Conservation (phyloP, 352 stramenopile genomes). For the Phytophthora cryptogea region DNA sequence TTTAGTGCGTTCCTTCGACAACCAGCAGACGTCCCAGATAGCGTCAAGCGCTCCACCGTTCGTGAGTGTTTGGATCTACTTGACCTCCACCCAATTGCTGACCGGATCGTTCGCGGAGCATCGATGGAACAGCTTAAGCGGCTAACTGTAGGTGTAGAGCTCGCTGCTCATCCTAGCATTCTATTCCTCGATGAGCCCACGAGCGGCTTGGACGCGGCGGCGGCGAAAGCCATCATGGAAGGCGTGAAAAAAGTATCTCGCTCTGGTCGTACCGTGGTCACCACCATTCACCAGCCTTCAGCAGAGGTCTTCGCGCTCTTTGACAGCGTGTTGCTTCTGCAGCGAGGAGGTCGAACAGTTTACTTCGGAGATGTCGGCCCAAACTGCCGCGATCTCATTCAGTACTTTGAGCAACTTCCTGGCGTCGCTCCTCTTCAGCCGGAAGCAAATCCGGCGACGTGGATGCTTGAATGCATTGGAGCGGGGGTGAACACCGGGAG, state of each 20-base stretch:
- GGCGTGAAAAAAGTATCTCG: conserved; percentile 65
- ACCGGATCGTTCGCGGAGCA: conserved; percentile 42
- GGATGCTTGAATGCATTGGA: conserved; percentile 81
- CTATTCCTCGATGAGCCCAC: conserved; percentile 66
- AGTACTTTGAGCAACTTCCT: conserved; percentile 57
- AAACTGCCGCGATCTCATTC: conserved; percentile 36
- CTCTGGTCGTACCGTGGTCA: conserved; percentile 78
- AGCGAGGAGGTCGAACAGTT: conserved; percentile 50
- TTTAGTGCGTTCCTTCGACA: conserved; percentile 90
- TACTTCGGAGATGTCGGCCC: conserved; percentile 62
- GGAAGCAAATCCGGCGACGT: conserved; percentile 69
- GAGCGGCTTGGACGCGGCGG: conserved; percentile 71
- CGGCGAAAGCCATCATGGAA: conserved; percentile 68
- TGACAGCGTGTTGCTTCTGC: conserved; percentile 83
- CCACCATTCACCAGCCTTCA: conserved; percentile 46
- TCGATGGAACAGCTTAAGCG: conserved; percentile 61
- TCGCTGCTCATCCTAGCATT: conserved; percentile 49
- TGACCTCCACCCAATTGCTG: conserved; percentile 58
- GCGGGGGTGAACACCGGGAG: conserved; percentile 36
- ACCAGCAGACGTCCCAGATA: conserved; percentile 35
- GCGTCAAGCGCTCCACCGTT: conserved; percentile 44
- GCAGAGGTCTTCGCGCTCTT: conserved; percentile 77
- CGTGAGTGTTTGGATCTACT: conserved; percentile 88
- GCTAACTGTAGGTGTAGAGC: conserved; percentile 52
- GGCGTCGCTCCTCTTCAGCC: conserved; percentile 35